phyloP scores from a whole-genome alignment of 2,329 filamentous ascomycete genomes.

The Alternaria longipes region DNA sequence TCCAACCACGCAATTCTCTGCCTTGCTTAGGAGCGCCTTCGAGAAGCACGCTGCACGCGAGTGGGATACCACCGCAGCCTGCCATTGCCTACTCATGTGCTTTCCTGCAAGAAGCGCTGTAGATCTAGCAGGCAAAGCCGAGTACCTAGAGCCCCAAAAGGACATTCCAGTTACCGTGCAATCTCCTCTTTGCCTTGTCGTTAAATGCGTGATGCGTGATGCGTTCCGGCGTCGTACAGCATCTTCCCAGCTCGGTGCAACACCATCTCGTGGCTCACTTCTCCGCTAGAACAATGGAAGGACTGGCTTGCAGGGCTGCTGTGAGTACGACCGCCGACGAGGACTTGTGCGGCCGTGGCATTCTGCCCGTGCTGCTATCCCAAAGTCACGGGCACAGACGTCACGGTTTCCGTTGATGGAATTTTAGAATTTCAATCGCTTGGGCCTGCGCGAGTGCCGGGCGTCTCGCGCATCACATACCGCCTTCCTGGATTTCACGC shows the following conservation, averaged over 20 bases:
- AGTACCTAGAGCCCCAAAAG: constrained; percentile 6
- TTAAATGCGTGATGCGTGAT: background rate
- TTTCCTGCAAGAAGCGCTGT: background rate
- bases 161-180: constrained; percentile 2
- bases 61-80: constrained; percentile 26
- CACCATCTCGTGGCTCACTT: constrained; percentile 31
- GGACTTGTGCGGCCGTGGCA: background rate
- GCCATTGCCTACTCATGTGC: constrained; percentile 4
- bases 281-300: constrained; percentile 11
- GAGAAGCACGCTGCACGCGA: constrained; percentile 33
- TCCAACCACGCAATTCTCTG: constrained; percentile 22
- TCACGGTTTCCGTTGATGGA: constrained; percentile 43
- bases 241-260: constrained; percentile 2
- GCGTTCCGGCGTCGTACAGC: constrained; percentile 3
- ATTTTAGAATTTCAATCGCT: constrained; percentile 34
- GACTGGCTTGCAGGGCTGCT: constrained; percentile 2
- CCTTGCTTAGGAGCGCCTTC: constrained; percentile 26
- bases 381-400: constrained; percentile 21
- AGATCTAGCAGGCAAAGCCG: constrained; percentile 8
- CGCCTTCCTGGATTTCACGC: constrained; percentile 38
- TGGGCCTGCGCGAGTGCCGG: constrained; percentile 24
- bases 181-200: constrained; percentile 13
- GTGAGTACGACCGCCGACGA: constrained; percentile 3
- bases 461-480: constrained; percentile 40
- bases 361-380: constrained; percentile 8